Evolutionary conservation across 305 asterid species (phyloP), one percentile per base, ranked within the genome.

Genomic region (Vinca major): DNA sequence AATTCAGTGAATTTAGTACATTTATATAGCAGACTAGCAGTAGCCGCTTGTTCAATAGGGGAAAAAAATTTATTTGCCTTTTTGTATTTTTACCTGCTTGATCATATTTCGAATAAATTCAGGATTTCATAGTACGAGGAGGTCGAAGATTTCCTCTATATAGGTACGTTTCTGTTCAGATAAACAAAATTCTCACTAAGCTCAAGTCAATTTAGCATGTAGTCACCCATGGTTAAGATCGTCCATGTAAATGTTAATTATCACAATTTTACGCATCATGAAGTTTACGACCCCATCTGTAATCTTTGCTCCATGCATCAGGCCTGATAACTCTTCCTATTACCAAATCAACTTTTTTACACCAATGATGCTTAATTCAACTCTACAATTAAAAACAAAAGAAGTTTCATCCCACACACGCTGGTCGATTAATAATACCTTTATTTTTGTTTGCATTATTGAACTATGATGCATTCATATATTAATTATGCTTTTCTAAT

Each of bases 51-150:
- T 55, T 21, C 3, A 21, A 21, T 10, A 21, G 40, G 10, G 26
- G 13, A 4, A 5, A 19, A 54, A 4, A 37, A 2, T 54, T 7
- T 11, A 20, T 14, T 4, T 16, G 20, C 54, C 63, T 36, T 57
- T 33, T 21, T 33, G 13, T 5, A 36, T 1, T 57, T 26, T 33
- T 36, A 12, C 63, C 12, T 57, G 63, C 19, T 57, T 36, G 36
- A 7, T 19, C 52, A 49, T 17, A 75, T 81, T 60, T 75, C 17
- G 41, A 68, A 54, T 33, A 76, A 75, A 52, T 75, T 77, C 86
- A 93, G 95, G 97, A 93, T 82, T 84, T 86, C 73, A 87, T 93
- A 40, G 67, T 87, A 67, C 86, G 97, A 76, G 99, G 96, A 74
- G 91, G 95, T 63, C 81, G 86, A 41, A 87, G 85, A 67, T 83